Base-by-base conservation (phyloP, 495 filamentous ascomycete genomes). In the Trichoderma erinaceum region DNA sequence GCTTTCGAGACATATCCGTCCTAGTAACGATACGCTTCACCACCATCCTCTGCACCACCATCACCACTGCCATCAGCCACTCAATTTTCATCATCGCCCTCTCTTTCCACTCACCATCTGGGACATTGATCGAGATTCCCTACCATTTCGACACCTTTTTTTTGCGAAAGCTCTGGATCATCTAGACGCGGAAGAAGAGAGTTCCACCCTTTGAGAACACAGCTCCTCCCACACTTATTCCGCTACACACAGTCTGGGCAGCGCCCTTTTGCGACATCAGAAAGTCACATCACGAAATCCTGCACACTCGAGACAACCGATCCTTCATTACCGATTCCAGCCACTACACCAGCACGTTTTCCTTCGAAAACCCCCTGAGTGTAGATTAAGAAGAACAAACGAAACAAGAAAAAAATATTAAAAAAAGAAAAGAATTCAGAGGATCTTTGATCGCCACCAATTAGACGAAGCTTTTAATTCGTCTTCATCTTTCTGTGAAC, bases 311-410 rank as follows among this genome's bases (percentile, higher is more conserved):
- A 23, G 65, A 66, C 11, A 56, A n/a, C 65, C 65, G 65, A 38
- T 27, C 65, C 65, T 56, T 63, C 56, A 44, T 10, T 25, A 66
- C 70, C 69, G 65, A 68, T 67, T 77, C 75, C 74, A 74, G 66
- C 69, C 80, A 81, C 77, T 83, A 80, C 90, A 94, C 90, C 90
- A 90, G 89, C 92, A 89, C 86, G 88, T 92, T 92, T 92, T 92
- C 88, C 78, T 91, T 91, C 85, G 87, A 87, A 90, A 87, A 83
- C 80, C 84, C 56, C 82, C 83, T 74, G 81, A 89, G 91, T 93
- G 91, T 94, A 94, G 85, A 92, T 93, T 92, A 73, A 69, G 21
- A 27, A 66, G 21, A 23, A 43, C 50, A 15, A 15, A 66, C 35
- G 35, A 41, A 63, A 15, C 72, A 73, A 78, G 70, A 7, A 69